Base-by-base conservation (phyloP, 139 green algal species). In the Nannochloris sp. region DNA sequence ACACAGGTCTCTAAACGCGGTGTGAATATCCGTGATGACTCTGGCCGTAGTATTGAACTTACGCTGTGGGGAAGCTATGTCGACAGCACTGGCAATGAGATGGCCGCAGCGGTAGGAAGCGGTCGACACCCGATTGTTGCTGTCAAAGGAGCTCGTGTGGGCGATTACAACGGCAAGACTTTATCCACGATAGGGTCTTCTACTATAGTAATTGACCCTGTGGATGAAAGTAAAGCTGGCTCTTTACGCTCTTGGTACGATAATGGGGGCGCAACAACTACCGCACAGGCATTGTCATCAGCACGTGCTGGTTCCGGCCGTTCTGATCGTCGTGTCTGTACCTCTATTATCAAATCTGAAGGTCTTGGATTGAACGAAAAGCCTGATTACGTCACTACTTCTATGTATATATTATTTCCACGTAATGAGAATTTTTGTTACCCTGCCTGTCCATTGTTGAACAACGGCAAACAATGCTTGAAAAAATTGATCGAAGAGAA, bases 131-230 rank as follows among this genome's bases (percentile, higher is more conserved):
- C 92, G 2, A 69, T 98, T 6, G 35, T 98, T 27, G 89, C 87
- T 0, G 35, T 90, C 29, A 97, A 97, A 81, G 75, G 46, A 7
- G 83, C 73, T 0, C 72, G 89, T 3, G 79, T 99, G 7, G 93
- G 94, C 0, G 92, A 98, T 59, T 99, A 91, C 81, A 93, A 94
- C 60, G 94, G 94, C 60, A 91, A 88, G 61, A 95, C 73, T 30
- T 72, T 99, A 33, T 82, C 83, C 6, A 92, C 88, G 4, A 38
- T 91, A 27, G 71, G 59, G 46, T 84, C 73, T 30, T 89, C 71
- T 33, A 53, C 47, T 0, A 38, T 98, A 6, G 19, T 78, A 14
- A 51, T 97, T 2, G 79, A 97, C 55, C 88, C 88, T 1, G 70
- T 72, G 10, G 75, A 90, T 54, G 39, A 87, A 13, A 78, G 78